These are phyloP conservation scores for Candida sanyaensis DNA, from an alignment of 1,139 yeast genomes.

Conservation along the genomic window DNA sequence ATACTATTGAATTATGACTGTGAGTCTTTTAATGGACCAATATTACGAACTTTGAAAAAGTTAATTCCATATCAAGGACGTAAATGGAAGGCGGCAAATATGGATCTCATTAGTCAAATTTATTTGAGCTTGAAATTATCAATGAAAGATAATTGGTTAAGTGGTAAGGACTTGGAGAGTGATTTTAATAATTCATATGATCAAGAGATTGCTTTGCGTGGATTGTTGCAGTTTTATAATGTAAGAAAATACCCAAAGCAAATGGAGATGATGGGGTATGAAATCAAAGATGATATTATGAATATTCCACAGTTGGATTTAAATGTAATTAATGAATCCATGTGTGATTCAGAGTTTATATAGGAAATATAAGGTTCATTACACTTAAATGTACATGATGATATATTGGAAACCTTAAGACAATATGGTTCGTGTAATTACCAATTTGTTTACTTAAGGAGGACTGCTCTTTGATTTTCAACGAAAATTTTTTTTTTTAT, in stretches of 20 bases:
- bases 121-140: conserved; percentile 74
- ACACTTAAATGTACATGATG: too few relatives aligned
- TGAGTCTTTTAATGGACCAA: conserved; percentile 63
- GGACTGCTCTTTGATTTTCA: background rate
- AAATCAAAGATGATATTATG: conserved; percentile 24
- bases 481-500: conserved; percentile 3
- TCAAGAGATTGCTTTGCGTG: conserved; percentile 84
- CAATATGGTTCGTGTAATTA: background rate
- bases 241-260: conserved; percentile 53
- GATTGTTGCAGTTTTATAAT: conserved; percentile 78
- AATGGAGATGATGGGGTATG: conserved; percentile 60
- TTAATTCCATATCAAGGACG: conserved; percentile 90
- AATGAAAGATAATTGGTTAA: conserved; percentile 85
- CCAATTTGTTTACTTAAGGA: background rate
- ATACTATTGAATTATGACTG: conserved; percentile 57
- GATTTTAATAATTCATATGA: conserved; percentile 80
- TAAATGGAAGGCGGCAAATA: conserved; percentile 90
- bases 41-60: conserved; percentile 72
- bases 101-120: conserved; percentile 90
- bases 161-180: conserved; percentile 77
- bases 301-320: conserved; percentile 24
- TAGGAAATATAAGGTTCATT: background rate
- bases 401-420: too few relatives aligned
- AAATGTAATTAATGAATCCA: conserved; percentile 9
- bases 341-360: conserved; percentile 13